Percentiles rank a stretch among this genome's conserved stretches.
These are phyloP conservation scores for Gilbertella persicaria DNA, from an alignment of 371 early-diverging fungal species.

Conservation along the genomic window DNA sequence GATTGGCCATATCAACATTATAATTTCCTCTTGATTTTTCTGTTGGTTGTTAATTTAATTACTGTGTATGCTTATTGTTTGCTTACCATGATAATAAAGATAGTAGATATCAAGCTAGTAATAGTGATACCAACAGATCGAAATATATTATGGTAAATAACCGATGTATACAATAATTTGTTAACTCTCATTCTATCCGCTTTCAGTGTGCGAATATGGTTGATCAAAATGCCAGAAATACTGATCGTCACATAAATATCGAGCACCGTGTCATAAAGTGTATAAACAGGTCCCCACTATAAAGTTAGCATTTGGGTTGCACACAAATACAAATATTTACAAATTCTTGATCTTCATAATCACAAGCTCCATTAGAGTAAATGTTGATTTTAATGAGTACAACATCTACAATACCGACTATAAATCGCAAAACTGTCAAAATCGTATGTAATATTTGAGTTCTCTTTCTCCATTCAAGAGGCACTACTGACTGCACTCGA, in stretches of 20 bases:
- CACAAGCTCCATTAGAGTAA: slow-evolving; percentile 20
- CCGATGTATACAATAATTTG: slow-evolving; percentile 31
- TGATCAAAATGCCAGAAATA: slow-evolving; percentile 31
- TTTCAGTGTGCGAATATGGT: slow-evolving; percentile 32
- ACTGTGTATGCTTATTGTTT: background rate
- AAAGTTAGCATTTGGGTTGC: background rate
- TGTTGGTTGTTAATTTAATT: background rate
- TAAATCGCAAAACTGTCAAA: slow-evolving; percentile 18
- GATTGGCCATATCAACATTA: slow-evolving; percentile 46
- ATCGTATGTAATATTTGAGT: slow-evolving; percentile 8
- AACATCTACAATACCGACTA: slow-evolving; percentile 35
- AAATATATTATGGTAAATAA: slow-evolving; percentile 36
- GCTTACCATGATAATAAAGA: slow-evolving; percentile 37
- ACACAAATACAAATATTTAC: slow-evolving; percentile 18
- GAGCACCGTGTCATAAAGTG: slow-evolving; percentile 38
- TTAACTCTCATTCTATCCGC: slow-evolving; percentile 24
- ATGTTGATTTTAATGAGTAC: slow-evolving; percentile 15
- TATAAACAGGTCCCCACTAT: slow-evolving; percentile 52
- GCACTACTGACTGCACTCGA: slow-evolving; percentile 34
- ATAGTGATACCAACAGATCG: slow-evolving; percentile 36
- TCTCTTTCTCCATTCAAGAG: slow-evolving; percentile 20
- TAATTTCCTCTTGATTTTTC: slow-evolving; percentile 8
- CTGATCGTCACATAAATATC: slow-evolving; percentile 43
- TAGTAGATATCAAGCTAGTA: slow-evolving; percentile 35
- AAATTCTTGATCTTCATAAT: slow-evolving; percentile 30